Conservation (phyloP, 345 rosid genomes). For the Syzygium oleosum region DNA sequence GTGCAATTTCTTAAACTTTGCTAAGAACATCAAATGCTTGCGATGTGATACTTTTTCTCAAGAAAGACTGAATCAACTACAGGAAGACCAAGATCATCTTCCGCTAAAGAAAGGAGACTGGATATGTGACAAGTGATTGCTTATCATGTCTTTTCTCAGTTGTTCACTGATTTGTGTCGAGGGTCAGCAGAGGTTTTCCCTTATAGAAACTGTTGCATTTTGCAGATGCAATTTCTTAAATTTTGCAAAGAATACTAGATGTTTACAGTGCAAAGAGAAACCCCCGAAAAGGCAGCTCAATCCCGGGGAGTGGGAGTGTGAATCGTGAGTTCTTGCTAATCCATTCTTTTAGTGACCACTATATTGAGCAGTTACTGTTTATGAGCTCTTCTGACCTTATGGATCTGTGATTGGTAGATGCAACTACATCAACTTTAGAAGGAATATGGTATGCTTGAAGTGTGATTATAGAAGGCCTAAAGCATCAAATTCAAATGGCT, state of each 20-base stretch:
- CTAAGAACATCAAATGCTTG: constrained; percentile 74
- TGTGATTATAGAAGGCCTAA: constrained; percentile 73
- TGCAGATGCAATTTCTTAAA: constrained; percentile 81
- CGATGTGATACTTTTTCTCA: constrained; percentile 46
- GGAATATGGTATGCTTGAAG: constrained; percentile 72
- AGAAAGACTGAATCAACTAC: constrained; percentile 53
- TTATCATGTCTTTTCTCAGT: not conserved
- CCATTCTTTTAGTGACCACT: not conserved
- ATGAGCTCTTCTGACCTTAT: not conserved
- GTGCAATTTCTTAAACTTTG: constrained; percentile 78
- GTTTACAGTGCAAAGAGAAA: constrained; percentile 66
- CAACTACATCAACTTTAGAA: constrained; percentile 75
- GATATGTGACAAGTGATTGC: constrained; percentile 61
- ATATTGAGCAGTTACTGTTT: not conserved
- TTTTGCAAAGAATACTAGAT: constrained; percentile 77
- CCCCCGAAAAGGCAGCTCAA: constrained; percentile 69
- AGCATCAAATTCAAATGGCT: constrained; percentile 20
- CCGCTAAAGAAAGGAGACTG: constrained; percentile 94
- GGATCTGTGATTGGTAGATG: constrained; percentile 32
- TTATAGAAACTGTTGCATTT: not conserved
- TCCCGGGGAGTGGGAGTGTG: constrained; percentile 97
- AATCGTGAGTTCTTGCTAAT: constrained; percentile 52
- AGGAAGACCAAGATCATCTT: constrained; percentile 60
- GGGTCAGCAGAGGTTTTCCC: not conserved
- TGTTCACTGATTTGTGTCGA: not conserved